Conservation (phyloP, 345 rosid species). For the Carallia pectinifolia region DNA sequence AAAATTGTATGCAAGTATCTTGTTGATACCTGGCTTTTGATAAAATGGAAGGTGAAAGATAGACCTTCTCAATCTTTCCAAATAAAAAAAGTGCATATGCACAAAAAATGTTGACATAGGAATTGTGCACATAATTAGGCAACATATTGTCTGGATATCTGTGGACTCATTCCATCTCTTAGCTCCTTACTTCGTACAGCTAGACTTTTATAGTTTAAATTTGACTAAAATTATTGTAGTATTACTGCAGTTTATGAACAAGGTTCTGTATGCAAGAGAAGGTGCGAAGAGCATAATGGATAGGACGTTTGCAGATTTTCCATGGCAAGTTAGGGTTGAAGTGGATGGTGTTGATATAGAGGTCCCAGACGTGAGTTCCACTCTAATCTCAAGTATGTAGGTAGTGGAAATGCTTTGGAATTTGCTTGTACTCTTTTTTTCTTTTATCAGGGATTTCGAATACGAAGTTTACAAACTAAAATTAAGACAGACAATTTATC, state of each 20-base stretch:
- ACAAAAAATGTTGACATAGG: background rate
- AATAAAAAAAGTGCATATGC: background rate
- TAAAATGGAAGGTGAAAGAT: too few relatives aligned
- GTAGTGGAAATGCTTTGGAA: background rate
- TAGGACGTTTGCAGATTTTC: slow-evolving; percentile 79
- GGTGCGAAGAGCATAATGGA: slow-evolving; percentile 94
- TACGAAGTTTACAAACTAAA: too few relatives aligned
- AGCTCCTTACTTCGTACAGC: background rate
- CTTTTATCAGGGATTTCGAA: too few relatives aligned
- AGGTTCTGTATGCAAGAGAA: slow-evolving; percentile 88
- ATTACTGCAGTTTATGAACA: slow-evolving; percentile 79
- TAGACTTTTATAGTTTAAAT: background rate
- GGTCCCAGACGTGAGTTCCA: slow-evolving; percentile 73
- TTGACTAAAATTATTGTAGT: slow-evolving; percentile 19
- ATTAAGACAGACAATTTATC: too few relatives aligned
- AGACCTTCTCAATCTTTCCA: background rate
- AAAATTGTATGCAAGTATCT: too few relatives aligned
- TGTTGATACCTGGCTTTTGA: too few relatives aligned
- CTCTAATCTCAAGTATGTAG: background rate
- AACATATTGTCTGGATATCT: background rate
- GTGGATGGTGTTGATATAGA: slow-evolving; percentile 84
- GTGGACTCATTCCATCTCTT: background rate
- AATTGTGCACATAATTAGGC: background rate
- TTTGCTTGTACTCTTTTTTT: too few relatives aligned
- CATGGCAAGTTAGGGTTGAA: slow-evolving; percentile 83